A percentile compares a stretch with the other conserved stretches of the same genome.
Conservation (phyloP, 768 basidiomycete genomes). For the Amanita pallidorosea region DNA sequence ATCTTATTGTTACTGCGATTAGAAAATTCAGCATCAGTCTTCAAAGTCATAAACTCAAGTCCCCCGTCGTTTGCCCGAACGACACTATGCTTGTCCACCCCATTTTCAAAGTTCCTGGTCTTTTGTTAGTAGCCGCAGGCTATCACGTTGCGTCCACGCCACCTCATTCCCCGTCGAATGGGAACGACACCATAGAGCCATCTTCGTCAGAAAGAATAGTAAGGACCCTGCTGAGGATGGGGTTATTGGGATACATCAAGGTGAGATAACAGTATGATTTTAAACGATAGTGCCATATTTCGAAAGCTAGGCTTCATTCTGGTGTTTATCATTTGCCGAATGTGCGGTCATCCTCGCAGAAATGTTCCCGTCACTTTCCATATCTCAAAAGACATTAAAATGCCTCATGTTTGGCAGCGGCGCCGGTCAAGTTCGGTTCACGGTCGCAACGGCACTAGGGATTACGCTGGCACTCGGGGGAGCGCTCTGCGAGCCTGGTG, state of each 20-base stretch:
- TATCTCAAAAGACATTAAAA: neutral
- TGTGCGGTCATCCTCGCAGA: neutral
- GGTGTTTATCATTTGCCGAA: constrained; percentile 1
- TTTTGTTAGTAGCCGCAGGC: constrained; percentile 2
- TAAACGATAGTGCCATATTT: neutral
- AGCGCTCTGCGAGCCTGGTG: constrained; percentile 22
- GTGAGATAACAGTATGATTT: neutral
- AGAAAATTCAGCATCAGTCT: too few species aligned
- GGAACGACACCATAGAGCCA: neutral
- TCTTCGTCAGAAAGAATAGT: neutral
- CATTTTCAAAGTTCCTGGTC: constrained; percentile 4
- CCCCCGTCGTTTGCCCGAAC: too few species aligned
- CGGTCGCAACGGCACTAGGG: neutral
- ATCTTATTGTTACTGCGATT: too few species aligned
- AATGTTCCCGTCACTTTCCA: neutral
- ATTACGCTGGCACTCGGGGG: constrained; percentile 16
- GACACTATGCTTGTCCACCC: neutral
- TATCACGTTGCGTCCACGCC: constrained; percentile 1
- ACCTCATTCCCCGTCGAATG: constrained; percentile 3
- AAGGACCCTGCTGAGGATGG: neutral
- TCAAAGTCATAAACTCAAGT: too few species aligned
- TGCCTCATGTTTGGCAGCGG: neutral
- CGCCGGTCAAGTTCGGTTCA: neutral
- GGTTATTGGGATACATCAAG: neutral
- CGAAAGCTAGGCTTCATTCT: neutral